Percentiles rank a stretch among this genome's conserved stretches.
These are phyloP conservation scores for Verbascum thapsus DNA, from an alignment of 257 asterid species.

Conservation along the genomic window DNA sequence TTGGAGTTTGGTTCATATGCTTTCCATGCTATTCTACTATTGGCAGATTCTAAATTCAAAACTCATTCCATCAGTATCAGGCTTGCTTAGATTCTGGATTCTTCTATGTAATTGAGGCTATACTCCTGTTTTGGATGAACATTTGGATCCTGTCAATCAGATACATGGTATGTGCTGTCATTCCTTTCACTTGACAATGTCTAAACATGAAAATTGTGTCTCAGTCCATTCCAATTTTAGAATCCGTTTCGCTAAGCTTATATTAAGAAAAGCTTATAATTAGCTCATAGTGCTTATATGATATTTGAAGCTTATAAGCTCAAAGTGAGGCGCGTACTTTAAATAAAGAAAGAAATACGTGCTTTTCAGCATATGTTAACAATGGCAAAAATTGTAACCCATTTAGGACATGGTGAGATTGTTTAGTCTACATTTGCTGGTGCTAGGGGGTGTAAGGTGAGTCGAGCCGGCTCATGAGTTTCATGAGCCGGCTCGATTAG, in stretches of 20 bases:
- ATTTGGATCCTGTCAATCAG: slow-evolving; percentile 72
- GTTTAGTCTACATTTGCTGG: not conserved
- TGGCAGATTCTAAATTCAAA: slow-evolving; percentile 8
- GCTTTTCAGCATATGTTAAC: not conserved
- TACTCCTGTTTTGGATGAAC: slow-evolving; percentile 81
- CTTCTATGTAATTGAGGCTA: slow-evolving; percentile 91
- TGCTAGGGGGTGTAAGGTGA: too few species aligned
- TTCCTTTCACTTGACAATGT: not conserved
- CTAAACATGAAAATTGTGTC: too few species aligned
- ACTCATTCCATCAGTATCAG: slow-evolving; percentile 35
- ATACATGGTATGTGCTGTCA: slow-evolving; percentile 53
- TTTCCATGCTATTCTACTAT: not conserved
- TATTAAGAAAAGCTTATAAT: too few species aligned
- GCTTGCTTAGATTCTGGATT: slow-evolving; percentile 90
- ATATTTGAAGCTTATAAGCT: too few species aligned
- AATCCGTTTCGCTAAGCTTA: too few species aligned
- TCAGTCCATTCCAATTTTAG: too few species aligned
- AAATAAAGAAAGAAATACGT: not conserved
- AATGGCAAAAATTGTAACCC: not conserved
- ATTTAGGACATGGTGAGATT: not conserved
- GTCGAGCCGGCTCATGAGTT: too few species aligned
- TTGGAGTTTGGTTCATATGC: not conserved
- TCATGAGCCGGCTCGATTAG: too few species aligned
- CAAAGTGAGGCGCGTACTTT: not conserved
- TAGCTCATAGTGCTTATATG: too few species aligned